Conservation (phyloP, 2,329 filamentous ascomycete genomes). For the Phyllosticta citrichinensis region DNA sequence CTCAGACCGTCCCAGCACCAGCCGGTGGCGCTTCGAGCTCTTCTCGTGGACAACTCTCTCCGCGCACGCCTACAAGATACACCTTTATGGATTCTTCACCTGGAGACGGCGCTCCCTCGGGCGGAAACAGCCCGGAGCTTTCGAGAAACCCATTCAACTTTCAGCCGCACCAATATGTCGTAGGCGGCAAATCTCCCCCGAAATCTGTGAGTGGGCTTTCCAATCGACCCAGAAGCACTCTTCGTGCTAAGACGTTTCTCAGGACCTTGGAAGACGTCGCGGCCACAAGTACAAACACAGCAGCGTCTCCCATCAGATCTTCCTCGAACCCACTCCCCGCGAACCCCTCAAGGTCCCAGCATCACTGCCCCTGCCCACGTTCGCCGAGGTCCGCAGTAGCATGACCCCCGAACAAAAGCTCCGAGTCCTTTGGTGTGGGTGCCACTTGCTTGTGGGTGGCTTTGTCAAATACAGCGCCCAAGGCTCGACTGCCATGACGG, state of each 20-base stretch:
- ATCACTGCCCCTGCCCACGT: slow-evolving; percentile 82
- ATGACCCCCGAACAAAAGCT: slow-evolving; percentile 82
- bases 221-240: neutral
- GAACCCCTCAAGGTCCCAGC: slow-evolving; percentile 83
- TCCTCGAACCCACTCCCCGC: slow-evolving; percentile 78
- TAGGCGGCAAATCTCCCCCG: slow-evolving; percentile 50
- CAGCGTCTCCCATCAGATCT: slow-evolving; percentile 92
- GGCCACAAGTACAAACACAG: slow-evolving; percentile 98
- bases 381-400: slow-evolving; percentile 76
- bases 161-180: slow-evolving; percentile 50
- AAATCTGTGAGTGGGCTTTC: slow-evolving; percentile 55
- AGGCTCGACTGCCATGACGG: slow-evolving; percentile 82
- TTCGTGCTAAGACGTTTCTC: slow-evolving; percentile 9
- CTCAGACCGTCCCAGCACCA: slow-evolving; percentile 9
- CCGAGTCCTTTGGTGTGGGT: slow-evolving; percentile 79
- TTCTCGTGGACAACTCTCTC: slow-evolving; percentile 40
- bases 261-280: slow-evolving; percentile 84
- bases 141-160: slow-evolving; percentile 90
- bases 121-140: slow-evolving; percentile 28
- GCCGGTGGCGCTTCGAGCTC: slow-evolving; percentile 12
- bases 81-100: slow-evolving; percentile 19
- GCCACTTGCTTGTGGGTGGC: slow-evolving; percentile 72
- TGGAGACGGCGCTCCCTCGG: neutral
- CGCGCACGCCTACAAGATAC: slow-evolving; percentile 21
- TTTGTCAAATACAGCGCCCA: slow-evolving; percentile 80